Evolutionary conservation across 352 stramenopile genomes (phyloP).

Genomic region (Saprolegnia diclina): DNA sequence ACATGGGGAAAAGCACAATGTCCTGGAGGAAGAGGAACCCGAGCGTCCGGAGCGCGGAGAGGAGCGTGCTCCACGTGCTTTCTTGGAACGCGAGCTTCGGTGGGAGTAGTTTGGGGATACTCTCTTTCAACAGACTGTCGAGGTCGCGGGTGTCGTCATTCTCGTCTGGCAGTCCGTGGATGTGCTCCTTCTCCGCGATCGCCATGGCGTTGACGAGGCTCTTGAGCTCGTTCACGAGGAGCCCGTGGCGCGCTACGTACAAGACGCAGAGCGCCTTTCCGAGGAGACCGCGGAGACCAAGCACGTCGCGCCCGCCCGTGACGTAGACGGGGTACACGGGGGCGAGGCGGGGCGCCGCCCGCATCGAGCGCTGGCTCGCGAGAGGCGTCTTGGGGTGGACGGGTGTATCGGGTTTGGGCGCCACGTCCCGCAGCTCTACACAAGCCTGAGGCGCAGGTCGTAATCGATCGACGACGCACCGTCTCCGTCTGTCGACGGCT

Average conservation of each 20-base stretch:
- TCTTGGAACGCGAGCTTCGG: constrained; percentile 52
- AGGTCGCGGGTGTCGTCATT: constrained; percentile 32
- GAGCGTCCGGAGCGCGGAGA: constrained; percentile 60
- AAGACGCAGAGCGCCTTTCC: constrained; percentile 76
- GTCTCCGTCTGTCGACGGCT: not conserved
- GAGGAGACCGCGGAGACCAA: constrained; percentile 60
- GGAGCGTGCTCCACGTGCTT: constrained; percentile 58
- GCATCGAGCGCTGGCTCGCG: not conserved
- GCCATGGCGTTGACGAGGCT: constrained; percentile 13
- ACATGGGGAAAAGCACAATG: constrained; percentile 82
- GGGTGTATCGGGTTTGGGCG: not conserved
- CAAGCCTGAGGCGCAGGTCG: not conserved
- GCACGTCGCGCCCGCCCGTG: constrained; percentile 45
- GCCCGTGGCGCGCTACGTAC: constrained; percentile 84
- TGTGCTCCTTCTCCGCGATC: constrained; percentile 29
- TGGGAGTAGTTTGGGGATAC: constrained; percentile 29
- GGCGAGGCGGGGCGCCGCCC: not conserved
- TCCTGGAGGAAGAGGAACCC: constrained; percentile 78
- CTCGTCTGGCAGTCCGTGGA: constrained; percentile 38
- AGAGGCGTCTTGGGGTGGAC: not conserved
- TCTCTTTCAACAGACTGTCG: constrained; percentile 2
- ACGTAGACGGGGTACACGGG: constrained; percentile 48
- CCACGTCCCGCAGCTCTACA: not conserved
- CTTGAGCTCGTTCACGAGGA: constrained; percentile 82
- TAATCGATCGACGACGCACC: no score